Evolutionary conservation across 177 flowering plant species (phyloP).

Genomic region (Tripterygium wilfordii): DNA sequence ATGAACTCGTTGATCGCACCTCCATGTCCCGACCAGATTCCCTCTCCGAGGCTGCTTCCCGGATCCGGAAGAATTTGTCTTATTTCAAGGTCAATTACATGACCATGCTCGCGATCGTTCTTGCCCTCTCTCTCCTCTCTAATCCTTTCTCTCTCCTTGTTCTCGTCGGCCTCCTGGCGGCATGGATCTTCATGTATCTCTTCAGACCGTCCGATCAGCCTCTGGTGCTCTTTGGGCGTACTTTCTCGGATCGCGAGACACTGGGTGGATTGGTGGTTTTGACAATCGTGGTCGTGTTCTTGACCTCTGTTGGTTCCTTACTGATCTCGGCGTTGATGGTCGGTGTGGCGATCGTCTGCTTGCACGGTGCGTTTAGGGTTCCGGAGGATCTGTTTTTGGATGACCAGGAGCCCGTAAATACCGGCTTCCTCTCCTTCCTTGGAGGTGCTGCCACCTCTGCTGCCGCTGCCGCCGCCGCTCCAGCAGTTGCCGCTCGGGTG

Average conservation of each 20-base stretch:
- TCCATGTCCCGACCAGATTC: slow-evolving; percentile 36
- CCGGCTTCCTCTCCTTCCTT: slow-evolving; percentile 42
- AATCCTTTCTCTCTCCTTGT: slow-evolving; percentile 47
- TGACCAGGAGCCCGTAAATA: slow-evolving; percentile 29
- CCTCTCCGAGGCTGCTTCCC: slow-evolving; percentile 36
- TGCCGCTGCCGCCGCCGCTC: slow-evolving; percentile 28
- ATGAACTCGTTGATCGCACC: slow-evolving; percentile 37
- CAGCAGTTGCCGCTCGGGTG: slow-evolving; percentile 19
- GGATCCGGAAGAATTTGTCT: slow-evolving; percentile 36
- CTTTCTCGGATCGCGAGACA: slow-evolving; percentile 44
- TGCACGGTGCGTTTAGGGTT: slow-evolving; percentile 47
- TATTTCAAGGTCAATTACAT: slow-evolving; percentile 48
- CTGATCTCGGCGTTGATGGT: slow-evolving; percentile 38
- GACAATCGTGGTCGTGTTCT: slow-evolving; percentile 34
- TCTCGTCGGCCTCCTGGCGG: slow-evolving; percentile 29
- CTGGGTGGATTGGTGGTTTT: slow-evolving; percentile 22
- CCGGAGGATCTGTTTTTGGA: slow-evolving; percentile 53
- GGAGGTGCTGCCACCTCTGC: slow-evolving; percentile 47
- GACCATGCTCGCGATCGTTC: slow-evolving; percentile 23
- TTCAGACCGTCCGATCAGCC: slow-evolving; percentile 49
- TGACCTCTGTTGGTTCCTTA: slow-evolving; percentile 47
- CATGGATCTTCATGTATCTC: slow-evolving; percentile 45
- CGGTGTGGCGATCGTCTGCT: slow-evolving; percentile 33
- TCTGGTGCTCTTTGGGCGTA: slow-evolving; percentile 31
- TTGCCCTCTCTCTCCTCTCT: slow-evolving; percentile 38